Evolutionary conservation across 1,139 yeast genomes (phyloP).

Genomic region (Pichia sp.): DNA sequence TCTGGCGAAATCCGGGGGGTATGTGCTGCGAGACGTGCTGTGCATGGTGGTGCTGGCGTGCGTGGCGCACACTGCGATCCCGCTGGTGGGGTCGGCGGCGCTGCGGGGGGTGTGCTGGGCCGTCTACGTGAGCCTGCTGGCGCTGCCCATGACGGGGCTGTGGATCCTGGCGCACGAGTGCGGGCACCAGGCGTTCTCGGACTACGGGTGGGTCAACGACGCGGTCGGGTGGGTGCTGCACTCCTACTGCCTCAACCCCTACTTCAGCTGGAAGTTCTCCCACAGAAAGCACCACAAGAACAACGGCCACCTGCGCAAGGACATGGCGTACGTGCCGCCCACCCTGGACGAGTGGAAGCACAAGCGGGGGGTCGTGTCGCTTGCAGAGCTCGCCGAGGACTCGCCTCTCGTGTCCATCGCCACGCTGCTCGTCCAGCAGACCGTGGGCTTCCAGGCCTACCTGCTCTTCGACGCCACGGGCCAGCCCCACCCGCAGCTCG

Average conservation of each 20-base stretch:
- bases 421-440: constrained; percentile 61
- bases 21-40: constrained; percentile 61
- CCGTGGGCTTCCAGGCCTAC: constrained; percentile 70
- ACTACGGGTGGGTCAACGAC: constrained; percentile 65
- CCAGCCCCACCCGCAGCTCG: constrained; percentile 50
- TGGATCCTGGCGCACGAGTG: constrained; percentile 92
- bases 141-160: constrained; percentile 71
- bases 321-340: constrained; percentile 78
- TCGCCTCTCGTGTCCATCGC: constrained; percentile 62
- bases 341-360: constrained; percentile 48
- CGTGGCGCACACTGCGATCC: constrained; percentile 52
- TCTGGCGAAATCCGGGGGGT: constrained; percentile 50
- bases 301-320: constrained; percentile 75
- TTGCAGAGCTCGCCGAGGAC: constrained; percentile 65
- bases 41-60: constrained; percentile 49
- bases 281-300: constrained; percentile 88
- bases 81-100: constrained; percentile 40
- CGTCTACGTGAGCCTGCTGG: constrained; percentile 27
- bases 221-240: constrained; percentile 79
- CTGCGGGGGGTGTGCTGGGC: constrained; percentile 55
- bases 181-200: constrained; percentile 83
- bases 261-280: constrained; percentile 79
- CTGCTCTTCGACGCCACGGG: constrained; percentile 74
- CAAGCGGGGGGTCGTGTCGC: constrained; percentile 35
- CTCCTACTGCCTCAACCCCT: constrained; percentile 74